Percentiles rank a stretch among this genome's conserved stretches.
Conservation (phyloP, 768 basidiomycete species). For the Chlorophyllum brunneum region DNA sequence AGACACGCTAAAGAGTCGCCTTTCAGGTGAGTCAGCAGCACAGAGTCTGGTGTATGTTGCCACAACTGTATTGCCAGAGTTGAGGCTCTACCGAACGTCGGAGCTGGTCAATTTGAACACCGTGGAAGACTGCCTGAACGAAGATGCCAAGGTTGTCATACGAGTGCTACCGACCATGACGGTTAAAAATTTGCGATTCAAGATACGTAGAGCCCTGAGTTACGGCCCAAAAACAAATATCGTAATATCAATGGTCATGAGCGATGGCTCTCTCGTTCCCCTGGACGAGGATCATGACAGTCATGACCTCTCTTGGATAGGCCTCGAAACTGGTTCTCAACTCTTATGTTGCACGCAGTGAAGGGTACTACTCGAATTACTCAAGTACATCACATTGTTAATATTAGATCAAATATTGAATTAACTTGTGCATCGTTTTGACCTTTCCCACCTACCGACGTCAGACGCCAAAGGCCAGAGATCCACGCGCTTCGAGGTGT, state of each 20-base stretch:
- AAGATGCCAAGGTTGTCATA: slow-evolving; percentile 27
- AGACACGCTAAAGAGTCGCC: slow-evolving; percentile 54
- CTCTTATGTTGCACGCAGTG: slow-evolving; percentile 30
- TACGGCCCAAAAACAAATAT: slow-evolving; percentile 29
- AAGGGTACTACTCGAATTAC: slow-evolving; percentile 13
- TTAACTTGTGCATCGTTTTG: background rate
- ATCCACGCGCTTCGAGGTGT: slow-evolving; percentile 3
- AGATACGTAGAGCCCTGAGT: slow-evolving; percentile 50
- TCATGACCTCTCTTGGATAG: slow-evolving; percentile 66
- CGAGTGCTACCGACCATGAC: slow-evolving; percentile 69
- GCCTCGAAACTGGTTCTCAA: slow-evolving; percentile 53
- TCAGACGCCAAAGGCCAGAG: background rate
- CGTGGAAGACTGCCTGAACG: slow-evolving; percentile 13
- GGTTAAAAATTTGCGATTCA: slow-evolving; percentile 58
- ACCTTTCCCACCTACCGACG: background rate
- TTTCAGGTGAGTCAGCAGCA: slow-evolving; percentile 48
- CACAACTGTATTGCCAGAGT: slow-evolving; percentile 14
- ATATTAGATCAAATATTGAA: background rate
- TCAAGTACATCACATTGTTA: slow-evolving; percentile 1
- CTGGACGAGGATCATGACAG: slow-evolving; percentile 45
- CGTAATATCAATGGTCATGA: slow-evolving; percentile 54
- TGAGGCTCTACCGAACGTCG: slow-evolving; percentile 20
- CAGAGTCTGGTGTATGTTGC: background rate
- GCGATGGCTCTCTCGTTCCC: slow-evolving; percentile 40
- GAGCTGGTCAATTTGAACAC: background rate